Conservation (phyloP, 2,329 filamentous ascomycete species). For the Periconia digitata region DNA sequence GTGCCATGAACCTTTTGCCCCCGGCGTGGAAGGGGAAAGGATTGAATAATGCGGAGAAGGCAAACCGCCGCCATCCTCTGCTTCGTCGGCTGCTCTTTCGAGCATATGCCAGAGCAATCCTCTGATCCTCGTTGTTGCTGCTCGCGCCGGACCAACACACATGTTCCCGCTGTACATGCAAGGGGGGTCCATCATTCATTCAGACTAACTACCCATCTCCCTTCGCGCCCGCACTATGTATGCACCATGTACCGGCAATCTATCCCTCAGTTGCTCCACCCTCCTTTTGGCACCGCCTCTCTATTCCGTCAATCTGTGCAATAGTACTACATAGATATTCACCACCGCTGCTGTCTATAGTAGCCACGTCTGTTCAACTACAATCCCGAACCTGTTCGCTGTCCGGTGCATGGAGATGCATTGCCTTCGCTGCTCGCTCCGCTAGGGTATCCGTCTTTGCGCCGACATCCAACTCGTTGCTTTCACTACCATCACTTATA, state of each 20-base stretch:
- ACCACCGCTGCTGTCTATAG: too few relatives aligned
- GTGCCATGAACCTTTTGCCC: slow-evolving; percentile 14
- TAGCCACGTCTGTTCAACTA: background rate
- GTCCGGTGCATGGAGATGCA: background rate
- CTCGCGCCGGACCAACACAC: background rate
- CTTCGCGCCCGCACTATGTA: background rate
- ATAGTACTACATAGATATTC: background rate
- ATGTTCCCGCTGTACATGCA: background rate
- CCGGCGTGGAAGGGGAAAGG: too few relatives aligned
- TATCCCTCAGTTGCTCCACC: background rate
- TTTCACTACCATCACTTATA: too few relatives aligned
- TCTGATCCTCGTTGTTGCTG: too few relatives aligned
- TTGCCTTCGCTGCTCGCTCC: background rate
- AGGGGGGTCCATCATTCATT: background rate
- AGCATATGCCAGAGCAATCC: too few relatives aligned
- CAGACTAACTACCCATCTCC: too few relatives aligned
- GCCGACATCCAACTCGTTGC: too few relatives aligned
- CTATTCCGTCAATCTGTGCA: too few relatives aligned
- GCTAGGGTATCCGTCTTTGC: too few relatives aligned
- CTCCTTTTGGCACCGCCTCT: too few relatives aligned
- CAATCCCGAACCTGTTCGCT: background rate
- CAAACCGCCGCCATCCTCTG: slow-evolving; percentile 1
- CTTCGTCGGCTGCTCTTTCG: too few relatives aligned
- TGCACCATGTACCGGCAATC: background rate
- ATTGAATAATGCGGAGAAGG: slow-evolving; percentile 42